Base-by-base conservation (phyloP, 371 early-diverging fungal genomes). In the Zychaea mexicana region DNA sequence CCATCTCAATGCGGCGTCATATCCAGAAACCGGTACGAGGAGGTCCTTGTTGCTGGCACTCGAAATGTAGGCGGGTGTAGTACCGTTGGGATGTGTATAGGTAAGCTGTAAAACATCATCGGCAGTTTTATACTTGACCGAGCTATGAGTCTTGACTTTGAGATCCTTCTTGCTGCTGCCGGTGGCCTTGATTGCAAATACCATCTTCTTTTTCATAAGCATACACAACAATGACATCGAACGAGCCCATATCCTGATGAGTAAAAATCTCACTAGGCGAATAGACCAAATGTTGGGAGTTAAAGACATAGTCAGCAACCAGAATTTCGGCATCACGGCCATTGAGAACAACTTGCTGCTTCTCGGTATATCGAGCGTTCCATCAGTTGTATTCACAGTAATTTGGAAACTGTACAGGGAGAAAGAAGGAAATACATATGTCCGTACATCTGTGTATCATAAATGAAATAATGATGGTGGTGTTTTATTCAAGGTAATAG, bases 281-380 rank as follows among this genome's bases (percentile, higher is more conserved):
- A 24, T 69, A 69, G 7, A 69, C 31, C 28, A 69, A 31, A 47
- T 69, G 69, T 45, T 69, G 69, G 15, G 61, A 57, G 24, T 65
- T 31, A 54, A 69, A 69, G 21, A 57, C 42, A 19, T 65, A 65
- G 57, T 69, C 65, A 19, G 65, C 57, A 19, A 55, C 36, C 3
- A 69, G 39, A 32, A 69, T 49, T 57, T 69, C 65, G 52, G 69
- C 60, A 31, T 65, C 69, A 46, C 65, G 69, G 26, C 69, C 69
- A 27, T 69, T 60, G 22, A 69, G 26, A 5, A 62, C 45, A 21
- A 62, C 39, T 54, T 62, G 45, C 31, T 42, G 38, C 38, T 36
- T 36, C 38, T n/a, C n/a, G n/a, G n/a, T n/a, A n/a, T n/a, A n/a
- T n/a, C n/a, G n/a, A n/a, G n/a, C n/a, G n/a, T n/a, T n/a, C n/a